phyloP scores from a whole-genome alignment of 163 green algal genomes.

The Scenedesmus sp. region DNA sequence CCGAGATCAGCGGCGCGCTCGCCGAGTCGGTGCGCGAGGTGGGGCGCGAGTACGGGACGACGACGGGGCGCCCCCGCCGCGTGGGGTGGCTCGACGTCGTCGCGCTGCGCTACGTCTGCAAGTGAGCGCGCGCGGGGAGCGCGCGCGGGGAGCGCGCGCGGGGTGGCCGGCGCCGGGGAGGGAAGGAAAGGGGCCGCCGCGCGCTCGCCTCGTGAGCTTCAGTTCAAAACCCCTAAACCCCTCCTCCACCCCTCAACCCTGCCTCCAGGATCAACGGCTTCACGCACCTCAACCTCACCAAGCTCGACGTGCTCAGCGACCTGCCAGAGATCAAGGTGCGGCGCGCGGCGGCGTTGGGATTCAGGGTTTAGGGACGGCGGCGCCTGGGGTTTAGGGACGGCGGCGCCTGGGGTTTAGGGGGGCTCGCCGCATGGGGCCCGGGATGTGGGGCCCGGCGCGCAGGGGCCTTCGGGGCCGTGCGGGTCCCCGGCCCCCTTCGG shows the following conservation, averaged over 20 bases:
- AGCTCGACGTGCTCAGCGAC: slow-evolving; percentile 95
- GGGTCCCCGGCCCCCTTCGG: too few relatives aligned
- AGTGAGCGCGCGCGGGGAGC: slow-evolving; percentile 27
- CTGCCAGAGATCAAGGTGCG: slow-evolving; percentile 94
- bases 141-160: background rate
- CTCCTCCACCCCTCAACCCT: background rate
- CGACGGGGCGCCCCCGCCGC: slow-evolving; percentile 93
- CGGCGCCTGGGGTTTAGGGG: too few relatives aligned
- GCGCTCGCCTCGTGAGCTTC: too few relatives aligned
- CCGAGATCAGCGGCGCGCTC: slow-evolving; percentile 91
- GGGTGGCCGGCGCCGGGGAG: background rate
- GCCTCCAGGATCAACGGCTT: slow-evolving; percentile 94
- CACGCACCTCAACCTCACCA: slow-evolving; percentile 98
- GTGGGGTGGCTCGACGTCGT: slow-evolving; percentile 99
- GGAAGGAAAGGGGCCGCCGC: too few relatives aligned
- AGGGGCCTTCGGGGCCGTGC: too few relatives aligned
- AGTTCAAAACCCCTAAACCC: too few relatives aligned
- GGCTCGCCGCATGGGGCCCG: too few relatives aligned
- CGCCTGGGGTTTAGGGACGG: too few relatives aligned
- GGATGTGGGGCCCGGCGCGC: too few relatives aligned
- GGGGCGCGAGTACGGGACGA: slow-evolving; percentile 98
- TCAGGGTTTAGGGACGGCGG: too few relatives aligned
- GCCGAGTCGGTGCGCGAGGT: slow-evolving; percentile 75
- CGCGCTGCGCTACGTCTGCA: slow-evolving; percentile 84
- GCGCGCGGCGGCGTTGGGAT: too few relatives aligned